A percentile compares a stretch with the other conserved stretches of the same genome.
phyloP scores from a whole-genome alignment of 2,329 filamentous ascomycete species.

The Didymellaceae sp. region DNA sequence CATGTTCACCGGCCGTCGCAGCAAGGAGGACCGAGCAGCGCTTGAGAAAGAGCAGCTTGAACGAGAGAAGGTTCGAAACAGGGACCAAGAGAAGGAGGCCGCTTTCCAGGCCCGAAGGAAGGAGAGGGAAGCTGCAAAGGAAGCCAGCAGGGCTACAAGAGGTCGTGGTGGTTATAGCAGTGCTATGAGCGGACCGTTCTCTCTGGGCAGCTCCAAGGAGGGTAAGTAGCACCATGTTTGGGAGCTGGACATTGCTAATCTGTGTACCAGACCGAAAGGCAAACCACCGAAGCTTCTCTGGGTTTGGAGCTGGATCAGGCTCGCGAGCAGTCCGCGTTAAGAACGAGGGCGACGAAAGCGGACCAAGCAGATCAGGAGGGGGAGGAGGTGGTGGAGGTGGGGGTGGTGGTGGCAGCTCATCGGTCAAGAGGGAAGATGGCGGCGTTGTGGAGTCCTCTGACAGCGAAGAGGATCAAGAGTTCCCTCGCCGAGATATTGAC shows the following conservation, averaged over 20 bases:
- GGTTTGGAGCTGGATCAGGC: slow-evolving; percentile 37
- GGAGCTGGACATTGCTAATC: slow-evolving; percentile 7
- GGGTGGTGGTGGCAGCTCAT: slow-evolving; percentile 21
- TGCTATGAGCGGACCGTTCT: slow-evolving; percentile 53
- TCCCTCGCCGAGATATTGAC: slow-evolving; percentile 62
- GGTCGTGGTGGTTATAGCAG: slow-evolving; percentile 53
- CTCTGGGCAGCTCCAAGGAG: slow-evolving; percentile 37
- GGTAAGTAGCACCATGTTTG: slow-evolving; percentile 21
- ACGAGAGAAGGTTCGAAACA: slow-evolving; percentile 47
- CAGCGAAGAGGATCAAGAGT: slow-evolving; percentile 55
- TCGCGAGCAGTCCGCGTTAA: slow-evolving; percentile 42
- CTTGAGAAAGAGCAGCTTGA: slow-evolving; percentile 50
- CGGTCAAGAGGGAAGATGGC: slow-evolving; percentile 43
- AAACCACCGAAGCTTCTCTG: slow-evolving; percentile 27
- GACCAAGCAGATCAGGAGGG: slow-evolving; percentile 25
- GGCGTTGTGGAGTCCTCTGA: slow-evolving; percentile 57
- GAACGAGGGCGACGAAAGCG: slow-evolving; percentile 36
- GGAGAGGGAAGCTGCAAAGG: slow-evolving; percentile 25
- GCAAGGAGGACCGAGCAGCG: slow-evolving; percentile 53
- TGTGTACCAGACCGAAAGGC: slow-evolving; percentile 29
- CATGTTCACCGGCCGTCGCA: slow-evolving; percentile 53
- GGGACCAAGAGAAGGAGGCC: slow-evolving; percentile 38
- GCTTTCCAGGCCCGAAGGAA: slow-evolving; percentile 24
- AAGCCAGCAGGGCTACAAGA: slow-evolving; percentile 35
- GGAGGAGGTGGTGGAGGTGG: slow-evolving; percentile 15